Evolutionary conservation across 305 asterid genomes (phyloP).

Genomic region (Solanum hybrid): DNA sequence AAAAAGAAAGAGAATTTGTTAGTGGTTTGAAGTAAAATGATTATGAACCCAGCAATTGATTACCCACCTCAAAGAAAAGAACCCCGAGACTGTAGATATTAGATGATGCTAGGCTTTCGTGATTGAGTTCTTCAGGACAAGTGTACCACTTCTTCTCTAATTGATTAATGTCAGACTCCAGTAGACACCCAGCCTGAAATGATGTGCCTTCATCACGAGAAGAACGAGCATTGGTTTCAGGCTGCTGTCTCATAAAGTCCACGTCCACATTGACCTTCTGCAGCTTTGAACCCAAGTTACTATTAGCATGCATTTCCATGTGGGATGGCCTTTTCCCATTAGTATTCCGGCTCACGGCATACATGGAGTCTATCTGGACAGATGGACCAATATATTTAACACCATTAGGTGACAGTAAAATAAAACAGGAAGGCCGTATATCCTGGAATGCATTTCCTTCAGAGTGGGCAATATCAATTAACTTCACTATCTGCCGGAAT

Average conservation of each 20-base stretch:
- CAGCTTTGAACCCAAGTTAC: constrained; percentile 5
- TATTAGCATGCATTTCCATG: neutral
- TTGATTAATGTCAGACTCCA: constrained; percentile 5
- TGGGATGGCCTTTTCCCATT: constrained; percentile 17
- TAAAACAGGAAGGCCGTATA: constrained; percentile 27
- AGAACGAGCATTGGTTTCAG: neutral
- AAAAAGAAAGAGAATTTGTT: neutral
- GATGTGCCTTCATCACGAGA: neutral
- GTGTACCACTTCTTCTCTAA: constrained; percentile 36
- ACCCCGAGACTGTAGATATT: constrained; percentile 36
- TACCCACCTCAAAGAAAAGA: constrained; percentile 35
- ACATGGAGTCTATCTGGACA: neutral
- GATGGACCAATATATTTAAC: constrained; percentile 23
- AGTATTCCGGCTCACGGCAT: neutral
- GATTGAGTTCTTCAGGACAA: constrained; percentile 13
- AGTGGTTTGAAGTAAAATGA: neutral
- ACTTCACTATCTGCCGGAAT: constrained; percentile 23
- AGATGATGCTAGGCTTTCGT: constrained; percentile 10
- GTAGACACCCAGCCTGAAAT: neutral
- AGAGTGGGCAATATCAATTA: constrained; percentile 19
- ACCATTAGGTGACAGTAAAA: constrained; percentile 7
- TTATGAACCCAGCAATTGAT: neutral
- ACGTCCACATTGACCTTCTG: constrained; percentile 5
- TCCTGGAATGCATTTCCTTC: constrained; percentile 22
- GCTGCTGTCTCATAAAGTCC: neutral